Conservation (phyloP, 306 rosid genomes). For the Cucumis cinereus region DNA sequence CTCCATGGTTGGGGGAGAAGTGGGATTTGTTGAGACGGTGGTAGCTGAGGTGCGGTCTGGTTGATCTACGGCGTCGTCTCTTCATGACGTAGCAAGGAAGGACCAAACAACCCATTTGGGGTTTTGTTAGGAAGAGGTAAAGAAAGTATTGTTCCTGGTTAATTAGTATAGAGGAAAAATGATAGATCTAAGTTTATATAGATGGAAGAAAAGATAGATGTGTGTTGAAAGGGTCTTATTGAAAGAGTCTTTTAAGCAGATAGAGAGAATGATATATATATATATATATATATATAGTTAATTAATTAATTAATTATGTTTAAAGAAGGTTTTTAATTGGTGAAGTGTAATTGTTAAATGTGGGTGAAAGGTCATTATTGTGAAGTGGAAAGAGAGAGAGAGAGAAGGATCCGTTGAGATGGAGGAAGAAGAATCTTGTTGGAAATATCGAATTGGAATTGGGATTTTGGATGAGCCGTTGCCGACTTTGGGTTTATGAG, state of each 20-base stretch:
- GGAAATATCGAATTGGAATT: not conserved
- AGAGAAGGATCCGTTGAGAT: constrained; percentile 1
- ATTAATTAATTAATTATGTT: no score
- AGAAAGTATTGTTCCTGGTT: not conserved
- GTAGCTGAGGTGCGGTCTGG: constrained; percentile 33
- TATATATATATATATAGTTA: no score
- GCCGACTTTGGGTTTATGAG: not conserved
- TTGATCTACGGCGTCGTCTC: constrained; percentile 27
- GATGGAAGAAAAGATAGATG: not conserved
- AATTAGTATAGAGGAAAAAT: not conserved
- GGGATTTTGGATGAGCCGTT: constrained; percentile 1
- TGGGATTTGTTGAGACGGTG: constrained; percentile 12
- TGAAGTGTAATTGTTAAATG: not conserved
- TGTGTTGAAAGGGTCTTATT: not conserved
- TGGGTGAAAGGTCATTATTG: not conserved
- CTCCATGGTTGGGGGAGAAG: constrained; percentile 14
- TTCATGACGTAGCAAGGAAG: constrained; percentile 45
- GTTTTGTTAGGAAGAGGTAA: not conserved
- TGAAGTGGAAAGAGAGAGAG: not conserved
- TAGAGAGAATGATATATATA: no score
- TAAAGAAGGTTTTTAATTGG: not conserved
- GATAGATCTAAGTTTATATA: no score
- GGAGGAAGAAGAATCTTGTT: not conserved
- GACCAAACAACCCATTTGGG: constrained; percentile 60
- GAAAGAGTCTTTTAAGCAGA: constrained; percentile 17